These are phyloP conservation scores for Dryas alaskensis DNA, from an alignment of 306 rosid genomes.

Conservation along the genomic window DNA sequence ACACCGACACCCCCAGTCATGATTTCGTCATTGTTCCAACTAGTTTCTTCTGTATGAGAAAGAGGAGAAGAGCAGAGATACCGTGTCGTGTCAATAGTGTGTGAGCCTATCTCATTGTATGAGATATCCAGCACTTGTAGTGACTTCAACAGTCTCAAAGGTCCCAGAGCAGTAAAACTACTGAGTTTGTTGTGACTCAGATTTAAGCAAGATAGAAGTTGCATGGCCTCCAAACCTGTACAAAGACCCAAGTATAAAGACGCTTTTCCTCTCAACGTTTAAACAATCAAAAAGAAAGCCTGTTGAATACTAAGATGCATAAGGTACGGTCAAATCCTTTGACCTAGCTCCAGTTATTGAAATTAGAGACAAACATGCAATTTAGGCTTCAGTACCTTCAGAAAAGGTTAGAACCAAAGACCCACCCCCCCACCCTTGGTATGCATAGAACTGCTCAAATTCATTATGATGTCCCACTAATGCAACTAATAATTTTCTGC, in stretches of 20 bases:
- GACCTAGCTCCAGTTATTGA: neutral
- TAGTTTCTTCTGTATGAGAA: constrained; percentile 60
- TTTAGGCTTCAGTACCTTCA: neutral
- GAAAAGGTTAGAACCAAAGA: neutral
- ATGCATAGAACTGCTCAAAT: neutral
- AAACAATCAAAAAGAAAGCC: neutral
- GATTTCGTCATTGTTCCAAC: constrained; percentile 38
- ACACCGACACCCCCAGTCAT: constrained; percentile 28
- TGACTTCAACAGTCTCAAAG: constrained; percentile 58
- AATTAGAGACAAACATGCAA: neutral
- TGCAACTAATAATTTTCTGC: neutral
- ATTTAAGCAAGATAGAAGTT: constrained; percentile 74
- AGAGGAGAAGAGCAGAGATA: constrained; percentile 72
- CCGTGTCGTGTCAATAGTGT: constrained; percentile 67
- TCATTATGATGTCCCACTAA: neutral
- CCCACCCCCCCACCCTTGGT: neutral
- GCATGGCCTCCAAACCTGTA: constrained; percentile 91
- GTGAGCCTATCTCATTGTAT: constrained; percentile 66
- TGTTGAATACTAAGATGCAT: constrained; percentile 9
- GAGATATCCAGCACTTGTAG: constrained; percentile 67
- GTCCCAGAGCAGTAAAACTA: constrained; percentile 68
- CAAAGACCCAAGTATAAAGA: constrained; percentile 30
- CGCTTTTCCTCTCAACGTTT: neutral
- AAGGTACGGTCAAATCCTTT: neutral
- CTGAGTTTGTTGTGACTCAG: constrained; percentile 68